These are phyloP conservation scores for Sordariomycetes sp. DNA, from an alignment of 2,329 filamentous ascomycete genomes.

Conservation along the genomic window DNA sequence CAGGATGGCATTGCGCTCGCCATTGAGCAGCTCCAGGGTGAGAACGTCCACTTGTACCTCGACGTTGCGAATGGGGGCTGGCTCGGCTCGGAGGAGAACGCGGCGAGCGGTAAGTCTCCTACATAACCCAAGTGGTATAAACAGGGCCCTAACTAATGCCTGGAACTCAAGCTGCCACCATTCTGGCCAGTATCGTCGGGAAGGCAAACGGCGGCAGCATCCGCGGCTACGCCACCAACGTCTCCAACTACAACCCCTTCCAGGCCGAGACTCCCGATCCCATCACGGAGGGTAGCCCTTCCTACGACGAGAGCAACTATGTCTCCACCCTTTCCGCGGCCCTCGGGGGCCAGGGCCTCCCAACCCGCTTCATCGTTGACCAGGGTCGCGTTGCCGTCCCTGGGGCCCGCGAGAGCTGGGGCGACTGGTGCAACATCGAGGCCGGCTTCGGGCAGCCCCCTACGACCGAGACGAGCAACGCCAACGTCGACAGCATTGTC, in stretches of 20 bases:
- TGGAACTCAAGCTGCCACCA: too few relatives aligned
- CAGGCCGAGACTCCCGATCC: too few relatives aligned
- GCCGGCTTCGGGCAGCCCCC: conserved; percentile 21
- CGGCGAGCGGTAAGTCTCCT: conserved; percentile 37
- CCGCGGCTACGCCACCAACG: conserved; percentile 32
- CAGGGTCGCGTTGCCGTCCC: conserved; percentile 28
- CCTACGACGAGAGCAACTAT: conserved; percentile 30
- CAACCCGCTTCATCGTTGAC: conserved; percentile 32
- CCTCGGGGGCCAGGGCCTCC: conserved; percentile 25
- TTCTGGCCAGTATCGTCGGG: too few relatives aligned
- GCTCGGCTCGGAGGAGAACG: too few relatives aligned
- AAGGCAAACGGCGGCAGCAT: too few relatives aligned
- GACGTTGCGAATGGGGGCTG: too few relatives aligned
- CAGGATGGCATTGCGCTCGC: conserved; percentile 40
- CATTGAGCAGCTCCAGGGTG: conserved; percentile 41
- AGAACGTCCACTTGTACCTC: conserved; percentile 53
- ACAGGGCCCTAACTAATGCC: too few relatives aligned
- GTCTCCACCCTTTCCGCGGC: conserved; percentile 23
- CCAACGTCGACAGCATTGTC: conserved; percentile 28
- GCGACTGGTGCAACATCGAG: conserved; percentile 34
- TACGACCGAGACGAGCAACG: conserved; percentile 18
- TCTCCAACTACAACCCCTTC: conserved; percentile 30
- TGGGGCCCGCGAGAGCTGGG: conserved; percentile 26
- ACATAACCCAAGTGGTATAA: too few relatives aligned
- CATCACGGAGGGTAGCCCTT: conserved; percentile 27